phyloP scores from a whole-genome alignment of 176 grass and related monocot species.

The Oryza australiensis region DNA sequence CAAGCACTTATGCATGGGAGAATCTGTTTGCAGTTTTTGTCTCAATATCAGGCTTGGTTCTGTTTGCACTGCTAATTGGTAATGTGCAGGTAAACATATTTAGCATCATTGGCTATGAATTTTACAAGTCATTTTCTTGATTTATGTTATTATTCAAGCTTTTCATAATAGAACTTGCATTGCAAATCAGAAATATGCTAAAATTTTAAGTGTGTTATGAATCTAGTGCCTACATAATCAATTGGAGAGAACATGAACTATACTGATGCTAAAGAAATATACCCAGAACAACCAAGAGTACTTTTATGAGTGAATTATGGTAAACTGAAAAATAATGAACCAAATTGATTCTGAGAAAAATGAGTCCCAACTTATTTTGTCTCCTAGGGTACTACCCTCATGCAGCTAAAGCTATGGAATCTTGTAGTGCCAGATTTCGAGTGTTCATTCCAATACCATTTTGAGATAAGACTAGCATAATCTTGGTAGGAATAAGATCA shows the following conservation, averaged over 20 bases:
- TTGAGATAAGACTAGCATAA: background rate
- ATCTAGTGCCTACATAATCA: background rate
- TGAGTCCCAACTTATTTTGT: background rate
- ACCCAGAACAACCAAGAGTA: background rate
- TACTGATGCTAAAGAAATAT: background rate
- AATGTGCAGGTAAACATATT: constrained; percentile 83
- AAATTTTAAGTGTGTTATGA: background rate
- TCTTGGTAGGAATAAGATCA: background rate
- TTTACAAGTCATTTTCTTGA: background rate
- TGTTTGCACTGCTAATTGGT: constrained; percentile 89
- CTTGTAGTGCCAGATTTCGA: background rate
- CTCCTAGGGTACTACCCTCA: background rate
- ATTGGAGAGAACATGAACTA: background rate
- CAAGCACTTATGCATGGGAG: constrained; percentile 79
- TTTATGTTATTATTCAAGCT: constrained; percentile 19
- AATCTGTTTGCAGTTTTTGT: constrained; percentile 84
- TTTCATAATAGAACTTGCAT: constrained; percentile 12
- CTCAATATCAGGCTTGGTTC: constrained; percentile 77
- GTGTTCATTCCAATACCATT: background rate
- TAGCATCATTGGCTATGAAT: background rate
- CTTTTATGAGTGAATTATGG: constrained; percentile 12
- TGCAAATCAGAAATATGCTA: background rate
- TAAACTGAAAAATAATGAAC: background rate
- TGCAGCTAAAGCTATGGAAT: background rate
- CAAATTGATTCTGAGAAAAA: background rate